Conservation (phyloP, 2,329 filamentous ascomycete genomes). For the Diaporthe citrichinensis region DNA sequence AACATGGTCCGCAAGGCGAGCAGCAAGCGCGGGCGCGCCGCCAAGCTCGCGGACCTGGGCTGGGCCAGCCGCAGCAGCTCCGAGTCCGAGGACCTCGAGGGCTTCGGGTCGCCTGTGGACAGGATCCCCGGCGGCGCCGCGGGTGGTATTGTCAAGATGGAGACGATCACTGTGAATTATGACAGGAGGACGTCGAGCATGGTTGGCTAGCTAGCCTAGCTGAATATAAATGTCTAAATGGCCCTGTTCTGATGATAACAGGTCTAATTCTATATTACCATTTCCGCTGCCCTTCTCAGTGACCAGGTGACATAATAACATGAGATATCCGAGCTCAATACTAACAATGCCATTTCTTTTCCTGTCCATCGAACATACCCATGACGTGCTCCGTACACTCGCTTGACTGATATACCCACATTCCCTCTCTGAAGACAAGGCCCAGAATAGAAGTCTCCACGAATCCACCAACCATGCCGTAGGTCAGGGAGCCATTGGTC, state of each 20-base stretch:
- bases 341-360: no score
- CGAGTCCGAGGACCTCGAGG: slow-evolving; percentile 16
- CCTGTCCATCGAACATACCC: neutral
- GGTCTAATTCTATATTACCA: neutral
- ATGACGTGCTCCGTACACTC: no score
- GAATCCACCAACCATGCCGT: no score
- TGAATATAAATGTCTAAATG: neutral
- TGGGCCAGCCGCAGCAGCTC: slow-evolving; percentile 27
- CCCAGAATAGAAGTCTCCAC: no score
- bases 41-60: slow-evolving; percentile 16
- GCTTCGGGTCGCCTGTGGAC: neutral
- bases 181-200: slow-evolving; percentile 17
- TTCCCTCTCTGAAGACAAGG: no score
- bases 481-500: no score
- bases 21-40: slow-evolving; percentile 23
- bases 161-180: slow-evolving; percentile 31
- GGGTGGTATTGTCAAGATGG: slow-evolving; percentile 23
- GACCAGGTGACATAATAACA: neutral
- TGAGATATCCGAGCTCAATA: no score
- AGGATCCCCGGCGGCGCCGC: neutral
- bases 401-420: no score
- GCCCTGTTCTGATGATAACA: neutral
- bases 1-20: slow-evolving; percentile 26
- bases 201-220: neutral
- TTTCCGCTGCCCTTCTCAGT: no score